A percentile compares a stretch with the other conserved stretches of the same genome.
Conservation (phyloP, 352 stramenopile species). For the Globisporangium perplexum region DNA sequence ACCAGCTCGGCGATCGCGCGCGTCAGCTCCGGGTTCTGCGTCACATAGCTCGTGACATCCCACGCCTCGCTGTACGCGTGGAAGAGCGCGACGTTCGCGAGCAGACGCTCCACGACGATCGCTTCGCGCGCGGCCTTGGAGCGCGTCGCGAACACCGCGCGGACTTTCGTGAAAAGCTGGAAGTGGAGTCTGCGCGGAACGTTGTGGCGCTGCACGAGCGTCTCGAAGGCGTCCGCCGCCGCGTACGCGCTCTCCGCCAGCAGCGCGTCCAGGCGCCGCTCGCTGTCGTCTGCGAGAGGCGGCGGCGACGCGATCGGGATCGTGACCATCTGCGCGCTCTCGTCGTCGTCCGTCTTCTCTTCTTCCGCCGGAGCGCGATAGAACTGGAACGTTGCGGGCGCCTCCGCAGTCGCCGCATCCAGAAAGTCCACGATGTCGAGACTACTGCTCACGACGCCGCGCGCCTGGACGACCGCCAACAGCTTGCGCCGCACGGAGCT, state of each 20-base stretch:
- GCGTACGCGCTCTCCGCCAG: constrained; percentile 15
- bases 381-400: constrained; percentile 57
- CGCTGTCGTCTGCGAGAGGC: constrained; percentile 14
- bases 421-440: constrained; percentile 70
- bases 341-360: constrained; percentile 19
- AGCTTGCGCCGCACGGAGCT: constrained; percentile 42
- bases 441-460: constrained; percentile 34
- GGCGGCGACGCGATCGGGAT: constrained; percentile 26
- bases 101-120: constrained; percentile 57
- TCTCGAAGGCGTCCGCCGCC: constrained; percentile 39
- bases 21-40: constrained; percentile 71
- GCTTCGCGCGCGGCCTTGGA: constrained; percentile 33
- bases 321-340: constrained; percentile 24
- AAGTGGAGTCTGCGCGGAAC: constrained; percentile 73
- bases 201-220: constrained; percentile 41
- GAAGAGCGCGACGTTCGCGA: constrained; percentile 69
- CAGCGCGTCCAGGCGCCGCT: constrained; percentile 12
- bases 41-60: constrained; percentile 75
- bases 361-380: constrained; percentile 20
- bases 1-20: constrained; percentile 68
- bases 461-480: constrained; percentile 44
- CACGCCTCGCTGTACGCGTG: constrained; percentile 67
- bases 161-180: constrained; percentile 61
- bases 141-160: constrained; percentile 29
- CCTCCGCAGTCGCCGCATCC: background rate